Percentiles rank a stretch among this genome's conserved stretches.
Evolutionary conservation across 2,329 filamentous ascomycete species (phyloP).

Genomic region (Calcarisporium arbuscula): DNA sequence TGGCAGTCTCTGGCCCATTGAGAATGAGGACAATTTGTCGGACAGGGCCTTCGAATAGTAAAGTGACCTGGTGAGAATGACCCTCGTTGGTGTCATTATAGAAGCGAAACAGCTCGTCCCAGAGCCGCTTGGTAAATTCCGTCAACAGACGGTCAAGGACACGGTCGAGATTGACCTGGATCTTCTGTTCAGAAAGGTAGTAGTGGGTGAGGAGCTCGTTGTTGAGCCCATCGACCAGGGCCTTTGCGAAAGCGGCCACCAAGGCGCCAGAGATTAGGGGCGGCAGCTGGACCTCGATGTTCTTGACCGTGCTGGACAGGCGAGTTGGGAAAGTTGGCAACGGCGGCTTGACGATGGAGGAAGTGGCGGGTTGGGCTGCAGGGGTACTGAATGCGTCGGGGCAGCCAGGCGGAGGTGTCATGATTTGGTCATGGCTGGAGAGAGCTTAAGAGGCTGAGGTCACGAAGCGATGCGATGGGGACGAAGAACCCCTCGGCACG

Average conservation of each 20-base stretch:
- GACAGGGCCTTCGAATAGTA: slow-evolving; percentile 30
- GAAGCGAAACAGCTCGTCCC: slow-evolving; percentile 29
- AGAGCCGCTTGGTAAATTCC: slow-evolving; percentile 24
- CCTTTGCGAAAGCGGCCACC: slow-evolving; percentile 26
- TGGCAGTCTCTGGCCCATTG: slow-evolving; percentile 28
- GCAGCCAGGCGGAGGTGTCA: slow-evolving; percentile 20
- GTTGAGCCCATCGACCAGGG: slow-evolving; percentile 25
- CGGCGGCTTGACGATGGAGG: slow-evolving; percentile 22
- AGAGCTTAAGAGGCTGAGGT: background rate
- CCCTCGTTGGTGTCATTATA: slow-evolving; percentile 21
- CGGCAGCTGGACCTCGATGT: slow-evolving; percentile 26
- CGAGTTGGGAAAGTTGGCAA: slow-evolving; percentile 23
- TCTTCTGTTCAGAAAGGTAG: slow-evolving; percentile 25
- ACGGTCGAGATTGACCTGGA: slow-evolving; percentile 27
- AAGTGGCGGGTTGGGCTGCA: slow-evolving; percentile 3
- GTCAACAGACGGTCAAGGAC: slow-evolving; percentile 28
- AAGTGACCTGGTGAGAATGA: slow-evolving; percentile 23
- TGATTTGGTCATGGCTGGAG: slow-evolving; percentile 21
- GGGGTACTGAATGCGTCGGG: slow-evolving; percentile 18
- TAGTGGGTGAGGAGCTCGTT: slow-evolving; percentile 32
- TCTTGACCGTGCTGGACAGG: slow-evolving; percentile 20
- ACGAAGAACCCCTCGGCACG: slow-evolving; percentile 7
- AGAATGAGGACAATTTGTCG: slow-evolving; percentile 30
- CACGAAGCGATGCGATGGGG: no score
- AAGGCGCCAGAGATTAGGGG: slow-evolving; percentile 29